Base-by-base conservation (phyloP, 768 basidiomycete genomes). In the Hemileccinum impolitum region DNA sequence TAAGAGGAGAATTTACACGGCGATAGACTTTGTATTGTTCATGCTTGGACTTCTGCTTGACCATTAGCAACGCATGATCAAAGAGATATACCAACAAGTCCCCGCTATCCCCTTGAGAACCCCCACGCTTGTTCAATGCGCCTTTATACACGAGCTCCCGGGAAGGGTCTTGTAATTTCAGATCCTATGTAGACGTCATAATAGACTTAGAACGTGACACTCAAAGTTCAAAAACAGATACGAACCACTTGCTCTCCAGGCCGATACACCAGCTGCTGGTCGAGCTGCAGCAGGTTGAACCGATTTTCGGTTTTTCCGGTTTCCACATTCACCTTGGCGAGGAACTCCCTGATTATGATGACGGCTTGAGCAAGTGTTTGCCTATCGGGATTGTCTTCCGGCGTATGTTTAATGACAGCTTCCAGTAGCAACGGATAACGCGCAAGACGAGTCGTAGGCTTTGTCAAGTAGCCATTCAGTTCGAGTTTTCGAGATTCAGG, bases 401-500 rank as follows among this genome's bases (percentile, higher is more conserved):
- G 82, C 0, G 96, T 99, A 43, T 94, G 84, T 68, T 97, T 98
- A 48, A 87, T 72, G 11, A 96, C 90, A 14, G 91, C 94, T 57
- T 91, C 93, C 26, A 99, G 76, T 2, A 98, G 73, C 2, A 99
- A 77, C 7, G 96, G 96, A 66, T 98, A 98, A 54, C 96, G 78
- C n/a, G 95, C 96, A 23, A 99, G 76, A 59, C 96, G 85, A 6
- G 96, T 98, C 2, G 96, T 98, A 2, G 96, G 96, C 67, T 97
- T 98, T 7, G 96, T 99, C 35, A 99, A 75, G 67, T 98, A 99
- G 1, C 92, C 96, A 65, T 99, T 99, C 42, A 99, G 72, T 69
- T 99, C 96, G 31, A 98, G 80, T 70, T 97, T 98, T 25, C 95
- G 80, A 9, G 94, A 97, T 65, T 96, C 94, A 0, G 94, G 94